Percentiles rank a stretch among this genome's conserved stretches.
These are phyloP conservation scores for Prunus armeniaca DNA, from an alignment of 306 rosid genomes.

Conservation along the genomic window DNA sequence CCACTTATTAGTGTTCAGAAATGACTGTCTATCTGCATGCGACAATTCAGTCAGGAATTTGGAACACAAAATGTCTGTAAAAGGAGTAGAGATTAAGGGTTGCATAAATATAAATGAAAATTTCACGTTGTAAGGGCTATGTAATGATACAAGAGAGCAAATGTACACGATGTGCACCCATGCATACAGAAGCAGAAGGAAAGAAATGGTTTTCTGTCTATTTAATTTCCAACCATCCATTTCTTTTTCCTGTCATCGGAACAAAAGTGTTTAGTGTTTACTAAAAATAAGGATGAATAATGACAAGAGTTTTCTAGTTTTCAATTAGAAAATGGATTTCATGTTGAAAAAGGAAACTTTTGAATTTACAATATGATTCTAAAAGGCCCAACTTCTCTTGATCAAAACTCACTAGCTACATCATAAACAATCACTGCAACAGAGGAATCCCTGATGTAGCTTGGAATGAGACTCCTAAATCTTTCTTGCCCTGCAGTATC, in stretches of 20 bases:
- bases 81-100: not conserved
- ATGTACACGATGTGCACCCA: slow-evolving; percentile 10
- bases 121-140: not conserved
- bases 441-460: slow-evolving; percentile 98
- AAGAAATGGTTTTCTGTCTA: not conserved
- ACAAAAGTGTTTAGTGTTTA: not conserved
- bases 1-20: slow-evolving; percentile 85
- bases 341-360: not conserved
- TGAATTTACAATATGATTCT: slow-evolving; percentile 2
- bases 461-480: slow-evolving; percentile 97
- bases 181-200: not conserved
- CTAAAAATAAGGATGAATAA: not conserved
- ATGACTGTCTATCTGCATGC: slow-evolving; percentile 85
- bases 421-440: slow-evolving; percentile 93
- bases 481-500: slow-evolving; percentile 99
- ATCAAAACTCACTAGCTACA: slow-evolving; percentile 70
- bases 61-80: slow-evolving; percentile 10
- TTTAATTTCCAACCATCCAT: not conserved
- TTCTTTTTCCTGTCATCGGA: not conserved
- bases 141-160: not conserved
- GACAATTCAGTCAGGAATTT: slow-evolving; percentile 26
- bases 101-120: not conserved
- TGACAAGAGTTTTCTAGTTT: not conserved
- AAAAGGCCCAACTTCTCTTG: not conserved
- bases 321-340: not conserved